These are phyloP conservation scores for Paraconiothyrium sp. DNA, from an alignment of 2,329 filamentous ascomycete species.

Conservation along the genomic window DNA sequence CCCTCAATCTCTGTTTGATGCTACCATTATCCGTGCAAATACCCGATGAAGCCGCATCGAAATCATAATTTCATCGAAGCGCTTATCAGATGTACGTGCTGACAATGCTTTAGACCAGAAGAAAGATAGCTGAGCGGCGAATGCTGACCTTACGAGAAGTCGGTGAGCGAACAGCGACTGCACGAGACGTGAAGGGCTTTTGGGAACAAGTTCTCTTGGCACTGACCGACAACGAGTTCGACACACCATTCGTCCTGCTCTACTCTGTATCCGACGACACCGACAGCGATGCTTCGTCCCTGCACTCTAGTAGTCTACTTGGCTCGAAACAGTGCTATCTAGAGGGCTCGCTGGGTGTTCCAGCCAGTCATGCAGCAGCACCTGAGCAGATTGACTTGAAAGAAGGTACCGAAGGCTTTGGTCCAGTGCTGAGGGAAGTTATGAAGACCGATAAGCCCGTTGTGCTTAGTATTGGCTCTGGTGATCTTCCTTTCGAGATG, in stretches of 20 bases:
- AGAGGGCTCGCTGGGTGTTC: conserved; percentile 76
- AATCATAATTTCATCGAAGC: not conserved
- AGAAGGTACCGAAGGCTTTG: conserved; percentile 76
- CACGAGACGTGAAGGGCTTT: conserved; percentile 76
- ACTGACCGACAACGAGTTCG: conserved; percentile 76
- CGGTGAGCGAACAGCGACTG: conserved; percentile 76
- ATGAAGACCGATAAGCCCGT: conserved; percentile 74
- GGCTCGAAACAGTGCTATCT: conserved; percentile 72
- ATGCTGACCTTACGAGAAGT: conserved; percentile 83
- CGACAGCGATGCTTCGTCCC: conserved; percentile 76
- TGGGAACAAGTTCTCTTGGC: conserved; percentile 76
- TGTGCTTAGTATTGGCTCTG: conserved; percentile 72
- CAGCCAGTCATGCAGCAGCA: conserved; percentile 69
- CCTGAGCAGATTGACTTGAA: conserved; percentile 73
- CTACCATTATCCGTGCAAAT: not conserved
- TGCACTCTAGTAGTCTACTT: conserved; percentile 72
- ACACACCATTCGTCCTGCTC: conserved; percentile 79
- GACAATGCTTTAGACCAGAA: conserved; percentile 60
- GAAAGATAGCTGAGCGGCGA: conserved; percentile 79
- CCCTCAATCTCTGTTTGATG: not conserved
- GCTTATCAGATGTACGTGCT: not conserved
- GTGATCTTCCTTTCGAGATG: conserved; percentile 70
- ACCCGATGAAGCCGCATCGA: not conserved
- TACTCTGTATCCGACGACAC: conserved; percentile 78
- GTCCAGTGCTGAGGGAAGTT: conserved; percentile 78